Evolutionary conservation across 2,329 filamentous ascomycete genomes (phyloP).

Genomic region (Cucurbitaria berberidis): DNA sequence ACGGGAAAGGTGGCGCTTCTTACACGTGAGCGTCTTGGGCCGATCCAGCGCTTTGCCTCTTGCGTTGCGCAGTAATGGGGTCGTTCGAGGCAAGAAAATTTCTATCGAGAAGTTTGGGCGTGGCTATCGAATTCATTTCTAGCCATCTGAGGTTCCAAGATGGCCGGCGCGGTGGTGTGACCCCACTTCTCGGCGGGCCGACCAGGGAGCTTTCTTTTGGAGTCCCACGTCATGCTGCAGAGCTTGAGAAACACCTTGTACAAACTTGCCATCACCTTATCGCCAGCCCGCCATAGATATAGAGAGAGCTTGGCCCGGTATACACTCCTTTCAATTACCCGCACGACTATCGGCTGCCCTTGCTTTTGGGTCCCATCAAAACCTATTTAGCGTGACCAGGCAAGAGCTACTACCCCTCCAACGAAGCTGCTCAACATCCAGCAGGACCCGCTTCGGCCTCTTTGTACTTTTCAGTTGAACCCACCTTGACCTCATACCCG

Average conservation of each 20-base stretch:
- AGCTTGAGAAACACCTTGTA: slow-evolving; percentile 6
- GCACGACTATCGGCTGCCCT: not conserved
- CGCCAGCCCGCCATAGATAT: slow-evolving; percentile 1
- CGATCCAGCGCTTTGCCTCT: not conserved
- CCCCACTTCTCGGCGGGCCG: slow-evolving; percentile 2
- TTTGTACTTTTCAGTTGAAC: slow-evolving; percentile 14
- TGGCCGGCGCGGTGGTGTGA: slow-evolving; percentile 4
- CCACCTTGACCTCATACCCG: slow-evolving; percentile 35
- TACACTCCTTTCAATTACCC: not conserved
- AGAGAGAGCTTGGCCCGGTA: not conserved
- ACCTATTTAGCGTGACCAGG: slow-evolving; percentile 8
- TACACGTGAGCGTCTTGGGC: not conserved
- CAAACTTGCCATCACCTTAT: slow-evolving; percentile 14
- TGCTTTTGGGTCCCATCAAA: not conserved
- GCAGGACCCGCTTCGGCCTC: slow-evolving; percentile 28
- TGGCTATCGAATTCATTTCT: not conserved
- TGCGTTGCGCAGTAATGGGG: not conserved
- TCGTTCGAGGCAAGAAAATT: not conserved
- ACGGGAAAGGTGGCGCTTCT: not conserved
- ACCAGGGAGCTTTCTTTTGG: slow-evolving; percentile 22
- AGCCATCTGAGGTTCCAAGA: not conserved
- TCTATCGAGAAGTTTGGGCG: not conserved
- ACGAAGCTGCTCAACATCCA: slow-evolving; percentile 29
- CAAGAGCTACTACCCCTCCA: slow-evolving; percentile 19
- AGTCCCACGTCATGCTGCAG: slow-evolving; percentile 25